Evolutionary conservation across 768 basidiomycete genomes (phyloP).

Genomic region (Strobilomyces echinocephalus): DNA sequence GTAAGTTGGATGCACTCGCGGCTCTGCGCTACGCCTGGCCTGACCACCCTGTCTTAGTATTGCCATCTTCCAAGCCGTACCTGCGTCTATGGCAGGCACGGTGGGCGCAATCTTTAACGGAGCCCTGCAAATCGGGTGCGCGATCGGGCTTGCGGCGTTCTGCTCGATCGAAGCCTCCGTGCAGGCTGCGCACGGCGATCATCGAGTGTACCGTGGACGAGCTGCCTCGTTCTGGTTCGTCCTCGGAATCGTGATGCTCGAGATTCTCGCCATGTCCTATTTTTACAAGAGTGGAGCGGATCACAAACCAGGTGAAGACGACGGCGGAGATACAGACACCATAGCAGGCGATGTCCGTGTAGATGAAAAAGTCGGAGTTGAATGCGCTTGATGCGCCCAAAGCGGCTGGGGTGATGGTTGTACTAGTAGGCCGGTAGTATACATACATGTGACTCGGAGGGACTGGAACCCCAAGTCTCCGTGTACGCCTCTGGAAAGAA

Average conservation of each 20-base stretch:
- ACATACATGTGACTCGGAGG: no score
- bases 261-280: conserved; percentile 28
- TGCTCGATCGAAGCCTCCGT: conserved; percentile 46
- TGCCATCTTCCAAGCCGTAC: conserved; percentile 46
- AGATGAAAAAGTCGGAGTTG: neutral
- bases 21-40: neutral
- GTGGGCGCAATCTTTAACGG: conserved; percentile 54
- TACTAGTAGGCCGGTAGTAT: no score
- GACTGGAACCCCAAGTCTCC: neutral
- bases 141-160: conserved; percentile 46
- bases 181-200: conserved; percentile 30
- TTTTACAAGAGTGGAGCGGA: conserved; percentile 32
- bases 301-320: neutral
- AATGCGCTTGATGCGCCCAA: neutral
- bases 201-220: conserved; percentile 35
- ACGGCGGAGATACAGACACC: neutral
- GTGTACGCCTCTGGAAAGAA: neutral
- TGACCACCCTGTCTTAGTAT: conserved; percentile 31
- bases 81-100: conserved; percentile 46
- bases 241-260: conserved; percentile 32
- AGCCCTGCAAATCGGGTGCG: conserved; percentile 49
- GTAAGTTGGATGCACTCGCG: conserved; percentile 27
- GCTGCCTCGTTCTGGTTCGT: conserved; percentile 45
- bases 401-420: no score
- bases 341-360: neutral